Conservation (phyloP, 306 rosid genomes). For the Quercus bicolor region DNA sequence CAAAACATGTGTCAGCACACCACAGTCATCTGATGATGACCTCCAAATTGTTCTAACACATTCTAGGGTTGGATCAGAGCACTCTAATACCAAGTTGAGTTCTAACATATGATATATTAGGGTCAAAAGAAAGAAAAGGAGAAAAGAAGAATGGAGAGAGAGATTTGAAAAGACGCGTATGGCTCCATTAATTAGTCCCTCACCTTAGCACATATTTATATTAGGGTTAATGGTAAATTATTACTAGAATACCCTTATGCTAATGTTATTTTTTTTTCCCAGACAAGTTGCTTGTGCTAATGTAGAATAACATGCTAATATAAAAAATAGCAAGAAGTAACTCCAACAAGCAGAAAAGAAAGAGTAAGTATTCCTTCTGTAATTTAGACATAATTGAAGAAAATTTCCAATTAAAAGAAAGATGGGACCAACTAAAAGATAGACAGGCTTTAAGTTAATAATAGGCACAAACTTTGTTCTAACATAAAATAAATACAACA, state of each 20-base stretch:
- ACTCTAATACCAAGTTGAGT: too few species aligned
- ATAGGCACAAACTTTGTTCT: background rate
- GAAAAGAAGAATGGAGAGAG: too few species aligned
- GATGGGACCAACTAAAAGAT: background rate
- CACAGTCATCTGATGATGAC: too few species aligned
- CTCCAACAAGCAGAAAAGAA: background rate
- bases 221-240: too few species aligned
- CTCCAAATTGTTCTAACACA: too few species aligned
- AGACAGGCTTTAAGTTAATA: background rate
- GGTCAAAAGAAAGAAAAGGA: too few species aligned
- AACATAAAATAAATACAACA: background rate
- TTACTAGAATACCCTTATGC: background rate
- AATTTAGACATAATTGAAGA: background rate
- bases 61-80: too few species aligned
- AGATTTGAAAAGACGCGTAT: too few species aligned
- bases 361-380: background rate
- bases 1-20: too few species aligned
- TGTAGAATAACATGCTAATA: background rate
- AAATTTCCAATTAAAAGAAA: background rate
- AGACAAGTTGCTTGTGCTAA: background rate
- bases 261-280: background rate
- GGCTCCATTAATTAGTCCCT: too few species aligned
- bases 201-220: too few species aligned
- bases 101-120: too few species aligned
- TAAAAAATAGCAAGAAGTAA: background rate